Base-by-base conservation (phyloP, 768 basidiomycete genomes). In the Fistulinella prunicolor region DNA sequence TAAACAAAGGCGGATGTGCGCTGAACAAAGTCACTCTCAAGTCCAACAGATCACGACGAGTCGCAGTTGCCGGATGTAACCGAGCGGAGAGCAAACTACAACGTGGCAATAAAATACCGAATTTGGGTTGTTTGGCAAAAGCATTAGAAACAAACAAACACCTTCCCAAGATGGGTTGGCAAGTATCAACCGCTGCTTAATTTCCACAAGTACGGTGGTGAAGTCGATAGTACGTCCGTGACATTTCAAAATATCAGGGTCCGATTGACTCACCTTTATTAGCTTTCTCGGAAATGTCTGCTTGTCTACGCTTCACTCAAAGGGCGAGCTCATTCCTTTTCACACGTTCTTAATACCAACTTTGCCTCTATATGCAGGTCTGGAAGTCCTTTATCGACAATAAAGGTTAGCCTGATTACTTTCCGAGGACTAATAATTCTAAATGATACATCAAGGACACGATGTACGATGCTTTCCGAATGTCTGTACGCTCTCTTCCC, bases 311-410 rank as follows among this genome's bases (percentile, higher is more conserved):
- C 34, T 89, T 88, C 60, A 88, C 85, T 30, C 76, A 75, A 41
- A 70, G 78, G 57, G 86, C 82, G 59, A 51, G 73, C 50, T 3
- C 14, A 19, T 19, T 19, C 22, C 7, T 12, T 13, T n/a, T 19
- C n/a, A 19, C 38, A 20, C 10, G 34, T 6, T 42, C 41, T 39
- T 23, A 20, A 41, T 24, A 38, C 23, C 22, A 54, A 53, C 28
- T 47, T 12, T 37, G 48, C 26, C 22, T 42, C 9, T 38, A 34
- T 10, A 30, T 22, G 19, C 34, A 60, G 88, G 89, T 91, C 44
- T 91, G 89, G 89, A 78, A 81, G 59, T 88, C 85, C 6, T 91
- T 92, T 60, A 53, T 90, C 3, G 80, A 83, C 38, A 86, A 82
- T 55, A 77, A 82, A 75, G 89, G 88, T 84, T 26, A 12, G 69